These are phyloP conservation scores for Anthoceros angustus DNA, from an alignment of 225 moss, liverwort and hornwort genomes.

Conservation along the genomic window DNA sequence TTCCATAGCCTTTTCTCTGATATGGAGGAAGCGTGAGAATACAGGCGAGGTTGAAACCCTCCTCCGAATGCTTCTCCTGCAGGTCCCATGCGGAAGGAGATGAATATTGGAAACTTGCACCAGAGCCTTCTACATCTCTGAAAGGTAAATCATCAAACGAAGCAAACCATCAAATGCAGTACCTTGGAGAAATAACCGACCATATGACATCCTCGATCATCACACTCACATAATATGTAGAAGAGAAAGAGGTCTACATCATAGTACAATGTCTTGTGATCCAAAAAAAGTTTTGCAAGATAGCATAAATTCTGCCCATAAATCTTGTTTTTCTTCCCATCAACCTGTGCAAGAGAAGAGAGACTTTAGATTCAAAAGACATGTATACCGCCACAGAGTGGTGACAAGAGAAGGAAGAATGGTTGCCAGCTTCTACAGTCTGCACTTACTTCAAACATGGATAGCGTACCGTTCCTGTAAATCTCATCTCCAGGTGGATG, in stretches of 20 bases:
- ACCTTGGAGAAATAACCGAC: constrained; percentile 95
- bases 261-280: constrained; percentile 91
- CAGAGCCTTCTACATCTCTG: not conserved
- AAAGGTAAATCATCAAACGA: not conserved
- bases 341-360: constrained; percentile 24
- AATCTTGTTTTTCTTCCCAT: constrained; percentile 96
- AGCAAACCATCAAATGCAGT: not conserved
- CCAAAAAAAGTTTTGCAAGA: constrained; percentile 77
- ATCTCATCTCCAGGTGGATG: constrained; percentile 97
- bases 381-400: not conserved
- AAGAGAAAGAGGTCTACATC: constrained; percentile 91
- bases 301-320: constrained; percentile 90
- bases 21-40: constrained; percentile 89
- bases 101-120: not conserved
- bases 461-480: constrained; percentile 76
- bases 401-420: not conserved
- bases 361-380: not conserved
- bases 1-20: constrained; percentile 92
- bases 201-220: constrained; percentile 95
- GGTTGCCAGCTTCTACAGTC: not conserved
- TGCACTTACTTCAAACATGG: constrained; percentile 65
- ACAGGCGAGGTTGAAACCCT: constrained; percentile 81
- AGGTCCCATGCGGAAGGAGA: not conserved
- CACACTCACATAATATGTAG: constrained; percentile 85
- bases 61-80: constrained; percentile 89